phyloP scores from a whole-genome alignment of 225 moss, liverwort and hornwort genomes.

The Pleurozium schreberi region DNA sequence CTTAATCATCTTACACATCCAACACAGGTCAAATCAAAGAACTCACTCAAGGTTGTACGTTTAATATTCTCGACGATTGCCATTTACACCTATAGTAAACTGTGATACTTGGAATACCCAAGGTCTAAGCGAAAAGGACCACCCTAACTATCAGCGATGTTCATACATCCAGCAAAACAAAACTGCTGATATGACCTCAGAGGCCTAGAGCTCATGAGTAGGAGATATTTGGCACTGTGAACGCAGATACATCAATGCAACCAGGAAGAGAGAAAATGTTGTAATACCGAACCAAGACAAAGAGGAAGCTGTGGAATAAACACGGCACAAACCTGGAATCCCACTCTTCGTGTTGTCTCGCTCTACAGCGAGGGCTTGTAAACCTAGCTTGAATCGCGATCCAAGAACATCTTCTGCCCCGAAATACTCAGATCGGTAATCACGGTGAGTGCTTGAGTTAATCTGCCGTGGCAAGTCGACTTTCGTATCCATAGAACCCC shows the following conservation, averaged over 20 bases:
- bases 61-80: not conserved
- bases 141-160: not conserved
- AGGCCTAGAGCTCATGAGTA: not conserved
- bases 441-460: conserved; percentile 42
- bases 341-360: conserved; percentile 42
- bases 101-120: not conserved
- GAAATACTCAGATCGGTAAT: conserved; percentile 51
- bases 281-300: not conserved
- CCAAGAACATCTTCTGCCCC: conserved; percentile 41
- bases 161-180: not conserved
- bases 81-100: not conserved
- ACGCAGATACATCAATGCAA: not conserved
- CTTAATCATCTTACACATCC: not conserved
- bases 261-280: not conserved
- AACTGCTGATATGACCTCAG: not conserved
- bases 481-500: conserved; percentile 66
- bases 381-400: conserved; percentile 62
- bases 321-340: conserved; percentile 15
- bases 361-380: conserved; percentile 68
- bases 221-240: not conserved
- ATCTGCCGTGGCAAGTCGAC: conserved; percentile 54
- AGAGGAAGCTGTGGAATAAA: not conserved
- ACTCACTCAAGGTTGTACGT: not conserved
- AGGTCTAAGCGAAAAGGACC: not conserved
- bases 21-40: not conserved